Conservation (phyloP, 2,329 filamentous ascomycete genomes). For the Didymella lethalis region DNA sequence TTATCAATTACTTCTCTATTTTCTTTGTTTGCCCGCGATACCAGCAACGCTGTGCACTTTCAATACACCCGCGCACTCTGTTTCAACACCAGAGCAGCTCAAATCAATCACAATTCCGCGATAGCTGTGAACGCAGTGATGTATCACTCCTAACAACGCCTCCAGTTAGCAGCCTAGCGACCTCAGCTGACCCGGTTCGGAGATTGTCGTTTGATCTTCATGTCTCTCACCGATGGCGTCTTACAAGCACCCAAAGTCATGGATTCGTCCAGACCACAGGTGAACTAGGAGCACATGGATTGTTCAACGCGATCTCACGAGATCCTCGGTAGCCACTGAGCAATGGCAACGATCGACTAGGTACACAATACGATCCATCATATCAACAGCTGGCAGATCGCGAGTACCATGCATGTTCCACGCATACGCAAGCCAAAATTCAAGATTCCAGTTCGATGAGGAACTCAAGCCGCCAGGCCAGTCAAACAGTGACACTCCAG, state of each 20-base stretch:
- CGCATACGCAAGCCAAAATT: background rate
- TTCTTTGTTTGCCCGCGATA: background rate
- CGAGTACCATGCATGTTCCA: background rate
- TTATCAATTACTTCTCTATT: background rate
- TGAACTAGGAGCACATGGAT: background rate
- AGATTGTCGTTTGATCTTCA: conserved; percentile 30
- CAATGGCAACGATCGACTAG: background rate
- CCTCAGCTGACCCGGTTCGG: conserved; percentile 1
- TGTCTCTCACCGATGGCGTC: conserved; percentile 37
- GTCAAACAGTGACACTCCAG: background rate
- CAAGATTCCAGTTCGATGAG: background rate
- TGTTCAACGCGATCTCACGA: background rate
- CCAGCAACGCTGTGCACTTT: background rate
- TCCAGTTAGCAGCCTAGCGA: background rate
- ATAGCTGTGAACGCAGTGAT: background rate
- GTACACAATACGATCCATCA: background rate
- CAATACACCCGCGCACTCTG: background rate
- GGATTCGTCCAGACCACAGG: too few relatives aligned
- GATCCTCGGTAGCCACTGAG: background rate
- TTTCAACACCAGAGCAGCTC: background rate
- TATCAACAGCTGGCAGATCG: background rate
- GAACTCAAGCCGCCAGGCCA: background rate
- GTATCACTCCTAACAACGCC: background rate
- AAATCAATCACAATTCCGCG: background rate
- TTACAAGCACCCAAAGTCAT: too few relatives aligned